Evolutionary conservation across 345 rosid species (phyloP), one percentile per base, ranked within the genome.

Genomic region (Sisymbrium irio): DNA sequence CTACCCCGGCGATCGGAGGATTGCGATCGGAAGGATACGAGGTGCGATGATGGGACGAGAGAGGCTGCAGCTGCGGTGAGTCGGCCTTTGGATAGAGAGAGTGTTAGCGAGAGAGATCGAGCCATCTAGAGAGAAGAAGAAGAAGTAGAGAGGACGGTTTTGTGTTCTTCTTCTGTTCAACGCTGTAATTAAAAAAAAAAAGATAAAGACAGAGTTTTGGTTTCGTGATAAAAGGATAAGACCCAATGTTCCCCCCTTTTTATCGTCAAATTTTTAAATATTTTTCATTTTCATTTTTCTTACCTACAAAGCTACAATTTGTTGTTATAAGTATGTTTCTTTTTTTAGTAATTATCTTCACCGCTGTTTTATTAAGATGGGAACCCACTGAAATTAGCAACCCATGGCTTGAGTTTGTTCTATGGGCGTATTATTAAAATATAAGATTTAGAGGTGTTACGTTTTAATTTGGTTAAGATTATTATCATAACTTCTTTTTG

Each of bases 1-100:
- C 71, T 65, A n/a, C 42, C 5, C 49, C 86, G 76, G 18, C 77
- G 83, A 79, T 56, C 53, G 17, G 85, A 77, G 12, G 85, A 81
- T 57, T 81, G 85, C 3, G 79, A 37, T 22, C 84, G 83, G 51
- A 65, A 19, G 18, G 77, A 15, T 6, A 81, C 12, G 54, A 81
- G 47, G 25, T 77, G 77, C 3, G 82, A 62, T 8, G 80, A 68
- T 17, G 84, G 65, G 20, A 63, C 49, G 11, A 69, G 62, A 56
- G 75, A 67, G 5, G 50, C 25, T 15, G 49, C 20, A 41, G 66
- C 25, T 9, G 62, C 67, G 56, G 67, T 30, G 42, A 68, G 11
- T 5, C 74, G 70, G 60, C 7, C 1, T 69, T 53, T 78, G 9
- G 62, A 73, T 58, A 78, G 78, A 55, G 67, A 59, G 57, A 63